Conservation (phyloP, 2,329 filamentous ascomycete species). For the Seiridium cupressi region DNA sequence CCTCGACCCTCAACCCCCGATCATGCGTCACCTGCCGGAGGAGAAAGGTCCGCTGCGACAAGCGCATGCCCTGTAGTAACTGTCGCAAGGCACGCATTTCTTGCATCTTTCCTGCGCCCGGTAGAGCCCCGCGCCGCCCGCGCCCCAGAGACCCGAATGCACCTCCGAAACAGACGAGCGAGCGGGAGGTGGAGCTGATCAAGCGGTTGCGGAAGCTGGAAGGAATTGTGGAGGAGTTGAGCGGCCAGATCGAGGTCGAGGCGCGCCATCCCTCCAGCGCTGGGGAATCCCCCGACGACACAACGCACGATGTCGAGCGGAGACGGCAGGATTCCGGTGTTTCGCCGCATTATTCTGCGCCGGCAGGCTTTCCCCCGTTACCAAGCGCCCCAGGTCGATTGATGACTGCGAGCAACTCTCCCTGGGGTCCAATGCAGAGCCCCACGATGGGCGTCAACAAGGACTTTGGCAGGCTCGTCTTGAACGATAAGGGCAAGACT, state of each 20-base stretch:
- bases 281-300: conserved; percentile 37
- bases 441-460: conserved; percentile 39
- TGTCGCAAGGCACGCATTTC: conserved; percentile 69
- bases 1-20: conserved; percentile 27
- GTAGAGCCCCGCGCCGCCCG: conserved; percentile 67
- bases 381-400: neutral
- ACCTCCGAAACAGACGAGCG: conserved; percentile 55
- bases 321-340: conserved; percentile 14
- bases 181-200: conserved; percentile 67
- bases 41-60: conserved; percentile 73
- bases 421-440: conserved; percentile 13
- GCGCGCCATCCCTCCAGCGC: conserved; percentile 32
- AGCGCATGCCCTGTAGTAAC: conserved; percentile 73
- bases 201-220: conserved; percentile 72
- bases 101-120: conserved; percentile 73
- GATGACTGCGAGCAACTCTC: conserved; percentile 1
- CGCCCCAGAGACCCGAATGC: conserved; percentile 65
- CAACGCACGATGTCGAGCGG: conserved; percentile 17
- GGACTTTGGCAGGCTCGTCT: conserved; percentile 66
- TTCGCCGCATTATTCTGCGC: conserved; percentile 5
- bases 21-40: conserved; percentile 52
- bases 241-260: conserved; percentile 61
- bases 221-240: conserved; percentile 70
- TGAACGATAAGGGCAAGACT: conserved; percentile 66
- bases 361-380: neutral